Evolutionary conservation across 176 grass and related monocot genomes (phyloP), one percentile per base, ranked within the genome.

Genomic region (Saccharum officinarum): DNA sequence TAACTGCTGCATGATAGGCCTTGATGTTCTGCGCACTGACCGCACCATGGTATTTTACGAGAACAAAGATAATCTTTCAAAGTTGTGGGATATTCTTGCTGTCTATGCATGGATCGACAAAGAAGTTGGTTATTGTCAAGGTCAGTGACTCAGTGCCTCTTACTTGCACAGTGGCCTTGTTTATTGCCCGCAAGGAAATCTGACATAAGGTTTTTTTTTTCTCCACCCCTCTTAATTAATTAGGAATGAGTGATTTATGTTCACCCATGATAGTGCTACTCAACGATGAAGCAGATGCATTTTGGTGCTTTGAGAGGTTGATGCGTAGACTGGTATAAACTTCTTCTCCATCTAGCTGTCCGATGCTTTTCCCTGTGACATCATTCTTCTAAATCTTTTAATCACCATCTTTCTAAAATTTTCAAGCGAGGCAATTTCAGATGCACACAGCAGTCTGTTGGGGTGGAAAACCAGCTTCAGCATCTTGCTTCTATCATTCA

Each of bases 171-270:
- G 26, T 60, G 41, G 42, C 80, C 31, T 78, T 34, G 76, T 34
- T 86, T 83, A 76, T n/a, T 84, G 42, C 20, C 17, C 26, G 0
- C 10, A 90, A 62, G n/a, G 38, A 79, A 71, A 45, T 46, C 49
- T 90, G 59, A 83, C 49, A 86, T 60, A 73, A 26, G 11, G 2
- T 47, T 22, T 75, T 7, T 47, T 22, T 75, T 7, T 5, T 65
- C n/a, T 50, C 25, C 45, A 77, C 62, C 62, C 26, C 62, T 92
- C 64, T 78, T 87, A 72, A 59, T 75, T 26, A 8, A 73, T 86
- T 89, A 99, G 97, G 97, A 81, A 99, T 99, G 97, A 99, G 93
- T 73, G 97, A 99, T 89, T 91, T 99, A 79, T 99, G 97, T 90
- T 99, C 97, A 31, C 93, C 97, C 22, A 92, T 99, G 93, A 92